Evolutionary conservation across 2,329 filamentous ascomycete genomes (phyloP).

Genomic region (Chrysoporthe puriensis): DNA sequence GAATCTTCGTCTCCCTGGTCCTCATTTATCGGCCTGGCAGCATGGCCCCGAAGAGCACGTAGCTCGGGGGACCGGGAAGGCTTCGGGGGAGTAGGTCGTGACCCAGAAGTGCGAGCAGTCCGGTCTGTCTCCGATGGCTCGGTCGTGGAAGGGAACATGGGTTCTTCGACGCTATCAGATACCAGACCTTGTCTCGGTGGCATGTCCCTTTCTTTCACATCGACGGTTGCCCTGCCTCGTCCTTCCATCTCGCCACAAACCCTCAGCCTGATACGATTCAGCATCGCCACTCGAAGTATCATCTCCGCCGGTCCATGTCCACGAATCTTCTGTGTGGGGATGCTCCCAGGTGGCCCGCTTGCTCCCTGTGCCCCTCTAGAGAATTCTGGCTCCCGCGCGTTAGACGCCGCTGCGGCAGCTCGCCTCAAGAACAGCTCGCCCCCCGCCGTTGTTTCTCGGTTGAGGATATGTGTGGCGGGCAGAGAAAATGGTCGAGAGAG

Average conservation of each 20-base stretch:
- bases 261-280: slow-evolving; percentile 61
- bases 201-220: not conserved
- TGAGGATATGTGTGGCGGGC: slow-evolving; percentile 71
- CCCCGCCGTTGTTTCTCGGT: slow-evolving; percentile 55
- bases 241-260: slow-evolving; percentile 44
- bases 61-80: slow-evolving; percentile 42
- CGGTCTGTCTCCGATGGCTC: not conserved
- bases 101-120: not conserved
- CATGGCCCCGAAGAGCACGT: slow-evolving; percentile 30
- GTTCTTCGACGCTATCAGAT: not conserved
- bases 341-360: slow-evolving; percentile 10
- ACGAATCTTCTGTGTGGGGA: slow-evolving; percentile 17
- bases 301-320: slow-evolving; percentile 43
- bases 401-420: slow-evolving; percentile 46
- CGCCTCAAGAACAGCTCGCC: slow-evolving; percentile 55
- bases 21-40: slow-evolving; percentile 23
- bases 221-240: slow-evolving; percentile 33
- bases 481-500: slow-evolving; percentile 71
- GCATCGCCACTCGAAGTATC: slow-evolving; percentile 66
- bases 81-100: slow-evolving; percentile 30
- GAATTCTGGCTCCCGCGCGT: slow-evolving; percentile 30
- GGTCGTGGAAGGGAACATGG: not conserved
- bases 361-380: slow-evolving; percentile 22
- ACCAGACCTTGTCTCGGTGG: not conserved
- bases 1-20: slow-evolving; percentile 46